Evolutionary conservation across 352 stramenopile genomes (phyloP).

Genomic region (Thalassiosira exigua): DNA sequence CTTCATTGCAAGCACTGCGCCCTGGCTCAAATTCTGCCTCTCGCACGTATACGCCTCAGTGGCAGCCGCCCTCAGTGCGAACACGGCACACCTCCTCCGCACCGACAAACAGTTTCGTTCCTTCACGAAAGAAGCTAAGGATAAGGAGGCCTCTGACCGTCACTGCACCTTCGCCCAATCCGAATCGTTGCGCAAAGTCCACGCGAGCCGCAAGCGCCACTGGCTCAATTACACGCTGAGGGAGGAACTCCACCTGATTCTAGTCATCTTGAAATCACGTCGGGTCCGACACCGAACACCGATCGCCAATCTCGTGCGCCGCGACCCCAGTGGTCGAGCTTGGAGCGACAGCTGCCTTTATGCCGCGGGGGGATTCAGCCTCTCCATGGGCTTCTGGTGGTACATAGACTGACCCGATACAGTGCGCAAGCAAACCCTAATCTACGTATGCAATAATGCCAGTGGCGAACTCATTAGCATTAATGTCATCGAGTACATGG

Average conservation of each 20-base stretch:
- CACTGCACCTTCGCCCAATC: slow-evolving; percentile 6
- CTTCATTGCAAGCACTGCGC: slow-evolving; percentile 8
- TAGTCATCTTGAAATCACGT: neutral
- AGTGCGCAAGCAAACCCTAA: neutral
- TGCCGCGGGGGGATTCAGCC: slow-evolving; percentile 18
- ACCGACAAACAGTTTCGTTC: slow-evolving; percentile 16
- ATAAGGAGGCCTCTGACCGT: neutral
- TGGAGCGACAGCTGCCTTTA: slow-evolving; percentile 13
- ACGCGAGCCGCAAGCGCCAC: slow-evolving; percentile 1
- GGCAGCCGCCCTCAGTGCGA: slow-evolving; percentile 1
- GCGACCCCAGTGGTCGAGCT: slow-evolving; percentile 1
- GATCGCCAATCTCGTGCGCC: slow-evolving; percentile 13
- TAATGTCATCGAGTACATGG: slow-evolving; percentile 34
- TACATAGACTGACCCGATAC: slow-evolving; percentile 25
- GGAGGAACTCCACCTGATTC: slow-evolving; percentile 31
- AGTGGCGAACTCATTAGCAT: slow-evolving; percentile 20
- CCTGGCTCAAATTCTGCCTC: slow-evolving; percentile 37
- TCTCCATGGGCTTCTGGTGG: slow-evolving; percentile 28
- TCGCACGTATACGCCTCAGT: slow-evolving; percentile 48
- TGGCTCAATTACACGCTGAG: slow-evolving; percentile 22
- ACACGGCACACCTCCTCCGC: neutral
- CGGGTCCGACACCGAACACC: neutral
- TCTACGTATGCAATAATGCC: neutral
- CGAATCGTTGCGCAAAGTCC: slow-evolving; percentile 1
- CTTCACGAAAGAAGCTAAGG: slow-evolving; percentile 4